Base-by-base conservation (phyloP, 331 rosid genomes). In the Phaseolus coccineus region DNA sequence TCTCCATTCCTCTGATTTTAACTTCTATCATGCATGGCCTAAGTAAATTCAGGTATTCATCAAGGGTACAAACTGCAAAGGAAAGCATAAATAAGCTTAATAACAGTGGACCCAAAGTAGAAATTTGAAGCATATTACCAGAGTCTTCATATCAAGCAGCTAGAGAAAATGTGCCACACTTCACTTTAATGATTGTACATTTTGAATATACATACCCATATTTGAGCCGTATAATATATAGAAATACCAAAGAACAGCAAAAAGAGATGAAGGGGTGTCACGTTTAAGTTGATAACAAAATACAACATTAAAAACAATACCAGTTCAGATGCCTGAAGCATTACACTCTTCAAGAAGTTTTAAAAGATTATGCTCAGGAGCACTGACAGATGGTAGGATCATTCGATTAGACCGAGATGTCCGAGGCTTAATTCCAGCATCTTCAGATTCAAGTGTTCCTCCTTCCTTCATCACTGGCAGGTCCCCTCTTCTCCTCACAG, bases 271-370 rank as follows among this genome's bases (percentile, higher is more conserved):
- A n/a, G 24, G 66, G 56, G 44, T 5, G 16, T 37, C 77, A 52
- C 27, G 58, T 58, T 57, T 40, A 64, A 83, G 78, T 65, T 40
- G 71, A 50, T 48, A 57, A 80, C 82, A 64, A 80, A 82, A 57
- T 74, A 78, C 71, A 82, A 58, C 56, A 65, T 42, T 82, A 37
- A 58, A 82, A 83, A 77, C 81, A 83, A 81, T 78, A 82, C 84
- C 87, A 50, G 77, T 75, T 82, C 85, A 92, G 70, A 89, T 85
- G 81, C 94, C 97, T 31, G 97, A 88, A 37, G 90, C 80, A 76
- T 90, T 90, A 84, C 94, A 95, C 82, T 96, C 99, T 74, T 96
- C 97, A 47, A 96, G 98, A 33, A 96, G 91, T 73, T 93, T 91
- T 31, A 96, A 77, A 72, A 96, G 44, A 81, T 93, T 85, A 71